Evolutionary conservation across 192 early-diverging fungal species (phyloP), one percentile per base, ranked within the genome.

Genomic region (Umbelopsis isabellina): DNA sequence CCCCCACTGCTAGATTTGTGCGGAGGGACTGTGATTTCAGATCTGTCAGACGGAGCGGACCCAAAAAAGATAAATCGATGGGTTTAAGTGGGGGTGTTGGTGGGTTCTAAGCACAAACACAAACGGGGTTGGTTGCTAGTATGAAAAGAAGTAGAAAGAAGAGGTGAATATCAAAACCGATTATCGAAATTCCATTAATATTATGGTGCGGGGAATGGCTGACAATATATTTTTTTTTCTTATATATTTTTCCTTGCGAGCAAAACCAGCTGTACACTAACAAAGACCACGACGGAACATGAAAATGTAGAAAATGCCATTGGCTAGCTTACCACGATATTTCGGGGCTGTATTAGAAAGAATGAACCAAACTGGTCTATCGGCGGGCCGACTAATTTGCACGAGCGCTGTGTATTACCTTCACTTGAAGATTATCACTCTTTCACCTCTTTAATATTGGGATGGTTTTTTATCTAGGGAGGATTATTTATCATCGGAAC

Each of bases 341-440:
- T 25, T 61, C 55, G 55, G 55, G 55, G 55, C 55, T 61, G 33
- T 61, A 20, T n/a, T 20, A 25, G 37, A 20, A 53, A 25, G 27
- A 61, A 16, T 33, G 33, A 61, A 23, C 55, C 11, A 35, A 25
- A 13, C 16, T 35, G 33, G 27, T n/a, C 16, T 4, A 61, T n/a
- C 25, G 55, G 55, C 55, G 55, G 55, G 9, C 55, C 55, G 55
- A 61, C 55, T 61, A 61, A 61, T 61, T 61, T 61, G 55, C 55
- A 61, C 55, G 55, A 61, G 55, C 55, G 55, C 55, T 35, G 33
- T 33, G 55, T 61, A 61, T 33, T 35, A 61, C 27, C 55, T 61
- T 23, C 55, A 15, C 33, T 25, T 61, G 55, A 61, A 61, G 55
- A 61, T 61, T 61, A 61, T 61, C 55, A 61, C 55, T 61, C 30